A percentile compares a stretch with the other conserved stretches of the same genome.
These are phyloP conservation scores for Termitomyces titanicus DNA, from an alignment of 768 basidiomycete species.

Conservation along the genomic window DNA sequence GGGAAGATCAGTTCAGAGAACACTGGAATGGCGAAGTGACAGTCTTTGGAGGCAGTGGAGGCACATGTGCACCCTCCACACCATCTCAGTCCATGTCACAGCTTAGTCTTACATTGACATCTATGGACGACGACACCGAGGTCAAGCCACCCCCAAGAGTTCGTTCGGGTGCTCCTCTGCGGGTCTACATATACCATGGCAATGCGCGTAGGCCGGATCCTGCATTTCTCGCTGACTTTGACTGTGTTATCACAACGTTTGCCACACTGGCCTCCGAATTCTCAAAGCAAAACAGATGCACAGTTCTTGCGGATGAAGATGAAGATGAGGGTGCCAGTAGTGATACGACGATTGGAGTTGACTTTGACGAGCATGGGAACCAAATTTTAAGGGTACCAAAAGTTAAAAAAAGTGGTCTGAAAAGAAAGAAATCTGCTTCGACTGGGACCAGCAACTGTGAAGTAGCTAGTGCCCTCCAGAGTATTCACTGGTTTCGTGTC, in stretches of 20 bases:
- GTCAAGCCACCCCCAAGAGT: slow-evolving; percentile 31
- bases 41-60: slow-evolving; percentile 76
- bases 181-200: slow-evolving; percentile 95
- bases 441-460: slow-evolving; percentile 34
- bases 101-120: slow-evolving; percentile 30
- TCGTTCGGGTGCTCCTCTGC: slow-evolving; percentile 52
- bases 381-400: slow-evolving; percentile 55
- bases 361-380: slow-evolving; percentile 68
- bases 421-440: slow-evolving; percentile 54
- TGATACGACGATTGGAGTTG: slow-evolving; percentile 57
- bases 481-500: slow-evolving; percentile 94
- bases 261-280: slow-evolving; percentile 94
- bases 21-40: slow-evolving; percentile 91
- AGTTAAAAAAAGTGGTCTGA: slow-evolving; percentile 63
- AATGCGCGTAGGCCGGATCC: slow-evolving; percentile 83
- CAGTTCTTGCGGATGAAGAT: slow-evolving; percentile 66
- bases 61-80: slow-evolving; percentile 31
- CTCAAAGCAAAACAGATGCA: slow-evolving; percentile 79
- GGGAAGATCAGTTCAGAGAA: slow-evolving; percentile 98
- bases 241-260: slow-evolving; percentile 97
- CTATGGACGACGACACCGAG: slow-evolving; percentile 26
- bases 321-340: slow-evolving; percentile 69
- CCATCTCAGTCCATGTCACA: slow-evolving; percentile 32
- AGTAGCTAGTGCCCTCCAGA: slow-evolving; percentile 80
- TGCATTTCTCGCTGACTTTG: slow-evolving; percentile 87